These are phyloP conservation scores for Hyaloperonospora arabidopsidis DNA, from an alignment of 352 stramenopile genomes.

Conservation along the genomic window DNA sequence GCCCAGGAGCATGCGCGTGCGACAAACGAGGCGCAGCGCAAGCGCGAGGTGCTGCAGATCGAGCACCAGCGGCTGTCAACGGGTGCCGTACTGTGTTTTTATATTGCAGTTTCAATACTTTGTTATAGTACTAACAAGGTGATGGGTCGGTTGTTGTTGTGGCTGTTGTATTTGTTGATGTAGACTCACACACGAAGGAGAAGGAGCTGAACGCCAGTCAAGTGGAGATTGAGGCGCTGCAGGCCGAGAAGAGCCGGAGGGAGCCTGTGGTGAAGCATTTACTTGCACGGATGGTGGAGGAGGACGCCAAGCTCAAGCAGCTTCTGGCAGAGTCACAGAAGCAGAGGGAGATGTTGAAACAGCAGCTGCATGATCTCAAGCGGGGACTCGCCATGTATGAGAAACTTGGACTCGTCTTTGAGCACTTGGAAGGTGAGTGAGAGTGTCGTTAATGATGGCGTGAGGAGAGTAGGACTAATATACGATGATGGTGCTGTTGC, in stretches of 20 bases:
- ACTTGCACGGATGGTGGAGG: slow-evolving; percentile 45
- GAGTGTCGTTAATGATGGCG: background rate
- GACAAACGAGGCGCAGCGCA: slow-evolving; percentile 33
- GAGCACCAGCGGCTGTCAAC: slow-evolving; percentile 33
- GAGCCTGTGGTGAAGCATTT: slow-evolving; percentile 59
- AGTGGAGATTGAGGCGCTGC: slow-evolving; percentile 63
- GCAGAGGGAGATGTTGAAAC: slow-evolving; percentile 33
- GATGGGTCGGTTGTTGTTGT: background rate
- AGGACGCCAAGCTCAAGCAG: slow-evolving; percentile 51
- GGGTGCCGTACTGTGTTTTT: slow-evolving; percentile 13
- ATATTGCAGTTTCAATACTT: background rate
- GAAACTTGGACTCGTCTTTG: slow-evolving; percentile 59
- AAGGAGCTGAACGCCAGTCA: slow-evolving; percentile 43
- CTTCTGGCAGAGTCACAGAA: slow-evolving; percentile 35
- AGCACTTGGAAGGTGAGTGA: slow-evolving; percentile 43
- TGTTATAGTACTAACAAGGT: background rate
- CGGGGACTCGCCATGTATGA: slow-evolving; percentile 61
- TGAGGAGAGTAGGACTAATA: background rate
- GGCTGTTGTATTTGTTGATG: background rate
- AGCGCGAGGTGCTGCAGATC: slow-evolving; percentile 38
- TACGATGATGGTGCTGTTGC: background rate
- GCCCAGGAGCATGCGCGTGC: slow-evolving; percentile 33
- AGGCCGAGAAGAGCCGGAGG: slow-evolving; percentile 48
- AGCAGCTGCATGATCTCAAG: slow-evolving; percentile 54
- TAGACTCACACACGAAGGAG: slow-evolving; percentile 42